These are phyloP conservation scores for Ogataea ganodermae DNA, from an alignment of 805 yeast genomes.

Conservation along the genomic window DNA sequence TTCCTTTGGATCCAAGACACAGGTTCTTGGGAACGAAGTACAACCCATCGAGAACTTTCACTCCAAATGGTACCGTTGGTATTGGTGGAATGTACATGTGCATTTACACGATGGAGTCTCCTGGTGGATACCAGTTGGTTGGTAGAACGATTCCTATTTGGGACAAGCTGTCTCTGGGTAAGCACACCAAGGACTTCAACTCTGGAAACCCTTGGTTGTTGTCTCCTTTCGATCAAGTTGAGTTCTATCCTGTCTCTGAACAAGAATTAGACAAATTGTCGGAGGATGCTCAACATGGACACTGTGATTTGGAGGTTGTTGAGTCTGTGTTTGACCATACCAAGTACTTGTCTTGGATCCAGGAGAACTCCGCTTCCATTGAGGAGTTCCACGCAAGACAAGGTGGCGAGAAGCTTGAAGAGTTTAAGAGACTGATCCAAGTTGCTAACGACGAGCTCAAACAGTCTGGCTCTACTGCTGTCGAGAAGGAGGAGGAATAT, in stretches of 20 bases:
- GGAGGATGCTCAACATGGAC: conserved; percentile 79
- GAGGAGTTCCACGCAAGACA: conserved; percentile 65
- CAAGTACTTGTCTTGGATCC: conserved; percentile 76
- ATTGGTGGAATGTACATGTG: conserved; percentile 99
- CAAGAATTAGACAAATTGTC: conserved; percentile 71
- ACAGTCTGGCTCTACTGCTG: conserved; percentile 48
- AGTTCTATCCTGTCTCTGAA: conserved; percentile 89
- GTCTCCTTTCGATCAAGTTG: conserved; percentile 90
- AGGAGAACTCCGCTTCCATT: conserved; percentile 70
- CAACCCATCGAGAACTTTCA: conserved; percentile 93
- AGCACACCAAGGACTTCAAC: conserved; percentile 50
- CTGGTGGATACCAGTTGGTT: conserved; percentile 96
- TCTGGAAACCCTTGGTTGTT: conserved; percentile 80
- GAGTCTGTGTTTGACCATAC: conserved; percentile 83
- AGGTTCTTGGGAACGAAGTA: conserved; percentile 90
- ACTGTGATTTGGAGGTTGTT: conserved; percentile 69
- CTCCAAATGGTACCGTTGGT: conserved; percentile 97
- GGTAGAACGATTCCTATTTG: conserved; percentile 97
- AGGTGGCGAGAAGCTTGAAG: conserved; percentile 80
- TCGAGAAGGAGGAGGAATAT: conserved; percentile 53
- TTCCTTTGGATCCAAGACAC: conserved; percentile 96
- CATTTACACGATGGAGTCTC: conserved; percentile 96
- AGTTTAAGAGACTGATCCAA: conserved; percentile 82
- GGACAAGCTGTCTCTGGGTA: conserved; percentile 86
- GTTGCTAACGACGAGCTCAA: conserved; percentile 74